Evolutionary conservation across 129 eudicot genomes (phyloP), one percentile per base, ranked within the genome.

Genomic region (Flaveria ramosissima): DNA sequence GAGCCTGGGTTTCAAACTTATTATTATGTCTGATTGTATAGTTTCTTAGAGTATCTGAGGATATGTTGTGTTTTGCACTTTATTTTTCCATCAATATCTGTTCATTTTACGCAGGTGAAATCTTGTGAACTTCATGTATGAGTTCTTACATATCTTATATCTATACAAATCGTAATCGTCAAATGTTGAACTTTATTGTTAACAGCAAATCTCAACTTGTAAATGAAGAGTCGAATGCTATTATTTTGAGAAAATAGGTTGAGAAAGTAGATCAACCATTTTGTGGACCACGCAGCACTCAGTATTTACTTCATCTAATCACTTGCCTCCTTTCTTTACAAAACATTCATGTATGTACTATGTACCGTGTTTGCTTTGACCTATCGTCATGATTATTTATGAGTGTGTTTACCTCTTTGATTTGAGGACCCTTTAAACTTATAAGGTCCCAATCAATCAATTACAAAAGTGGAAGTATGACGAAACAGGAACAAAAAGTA

Each of bases 101-200:
- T 47, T 46, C 17, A 32, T 75, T 75, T 63, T 7, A 60, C 41
- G 27, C 21, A 30, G 36, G 14, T 48, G 64, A 50, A 50, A 17
- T 52, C 51, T 45, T n/a, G 61, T 55, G 61, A 55, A 55, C 61
- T 55, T 55, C 20, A 0, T 55, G 26, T 55, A 17, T 7, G 24
- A n/a, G 61, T 55, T 55, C 12, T 55, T 7, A 55, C 61, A 55
- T 55, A 55, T n/a, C 61, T 55, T 23, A 55, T 55, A 55, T n/a
- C 61, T 55, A 48, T 55, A 55, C 19, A 12, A 56, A 74, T 60
- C 59, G 16, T 41, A 60, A 57, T 74, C 15, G 17, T 74, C 78
- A 74, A 42, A 41, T 60, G 70, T 24, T 73, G 57, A 73, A 23
- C 78, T 52, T 52, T 52, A 52, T n/a, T 52, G 20, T n/a, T 16